phyloP scores from a whole-genome alignment of 2,329 filamentous ascomycete genomes.

The Akanthomyces muscarius region DNA sequence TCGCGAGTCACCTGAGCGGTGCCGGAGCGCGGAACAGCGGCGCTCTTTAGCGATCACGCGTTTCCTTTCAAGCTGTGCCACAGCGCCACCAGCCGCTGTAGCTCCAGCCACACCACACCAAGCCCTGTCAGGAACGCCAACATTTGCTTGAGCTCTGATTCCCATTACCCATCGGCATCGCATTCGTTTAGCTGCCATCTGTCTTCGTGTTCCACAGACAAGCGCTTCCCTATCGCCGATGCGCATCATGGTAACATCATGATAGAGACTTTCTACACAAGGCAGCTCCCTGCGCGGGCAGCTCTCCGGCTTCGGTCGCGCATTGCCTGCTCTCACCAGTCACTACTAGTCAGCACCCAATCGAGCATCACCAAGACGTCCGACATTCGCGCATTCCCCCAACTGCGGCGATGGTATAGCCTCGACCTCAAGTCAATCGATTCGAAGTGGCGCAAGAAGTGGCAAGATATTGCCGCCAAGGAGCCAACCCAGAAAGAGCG shows the following conservation, averaged over 20 bases:
- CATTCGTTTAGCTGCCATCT: neutral
- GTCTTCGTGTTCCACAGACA: neutral
- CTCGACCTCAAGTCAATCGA: conserved; percentile 45
- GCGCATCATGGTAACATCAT: neutral
- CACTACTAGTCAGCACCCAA: neutral
- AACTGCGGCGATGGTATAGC: conserved; percentile 33
- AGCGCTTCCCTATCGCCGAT: neutral
- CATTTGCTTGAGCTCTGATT: neutral
- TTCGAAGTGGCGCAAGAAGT: conserved; percentile 19
- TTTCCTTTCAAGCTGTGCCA: neutral
- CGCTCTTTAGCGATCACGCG: conserved; percentile 14
- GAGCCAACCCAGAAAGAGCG: conserved; percentile 21
- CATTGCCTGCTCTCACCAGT: neutral
- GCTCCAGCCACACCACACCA: neutral
- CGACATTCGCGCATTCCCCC: neutral
- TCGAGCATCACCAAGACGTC: neutral
- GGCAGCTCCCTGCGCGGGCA: conserved; percentile 6
- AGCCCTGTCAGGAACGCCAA: neutral
- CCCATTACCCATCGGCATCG: neutral
- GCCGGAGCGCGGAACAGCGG: conserved; percentile 4
- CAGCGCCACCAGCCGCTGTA: neutral
- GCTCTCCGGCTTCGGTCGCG: neutral
- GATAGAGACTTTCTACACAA: neutral
- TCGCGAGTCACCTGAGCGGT: conserved; percentile 16
- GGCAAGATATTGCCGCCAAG: conserved; percentile 19